Evolutionary conservation across 2,329 filamentous ascomycete species (phyloP).

Genomic region (Neofusicoccum sp.): DNA sequence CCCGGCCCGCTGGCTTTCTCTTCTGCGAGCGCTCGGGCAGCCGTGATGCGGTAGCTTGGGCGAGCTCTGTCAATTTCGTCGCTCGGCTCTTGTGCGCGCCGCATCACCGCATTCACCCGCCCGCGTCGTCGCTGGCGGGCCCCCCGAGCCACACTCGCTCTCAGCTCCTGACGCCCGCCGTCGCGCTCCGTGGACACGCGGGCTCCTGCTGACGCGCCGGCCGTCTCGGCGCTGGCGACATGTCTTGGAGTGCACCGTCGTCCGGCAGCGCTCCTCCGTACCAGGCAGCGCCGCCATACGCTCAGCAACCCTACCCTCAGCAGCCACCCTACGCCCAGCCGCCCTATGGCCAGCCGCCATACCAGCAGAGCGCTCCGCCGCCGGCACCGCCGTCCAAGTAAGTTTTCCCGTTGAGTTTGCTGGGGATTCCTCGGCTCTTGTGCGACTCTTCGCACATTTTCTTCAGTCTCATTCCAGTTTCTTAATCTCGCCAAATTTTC

Average conservation of each 20-base stretch:
- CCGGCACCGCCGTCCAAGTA: constrained; percentile 32
- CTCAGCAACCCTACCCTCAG: constrained; percentile 24
- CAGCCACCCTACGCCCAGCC: constrained; percentile 19
- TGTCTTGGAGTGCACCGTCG: constrained; percentile 38
- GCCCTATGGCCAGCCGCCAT: constrained; percentile 28
- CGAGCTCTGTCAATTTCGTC: constrained; percentile 12
- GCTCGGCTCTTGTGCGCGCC: constrained; percentile 4
- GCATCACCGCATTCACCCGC: background rate
- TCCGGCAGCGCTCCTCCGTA: constrained; percentile 32
- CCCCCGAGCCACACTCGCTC: background rate
- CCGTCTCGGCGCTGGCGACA: constrained; percentile 18
- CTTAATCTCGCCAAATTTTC: constrained; percentile 6
- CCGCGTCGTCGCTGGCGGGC: background rate
- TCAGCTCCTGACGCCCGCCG: background rate
- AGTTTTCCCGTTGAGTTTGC: constrained; percentile 22
- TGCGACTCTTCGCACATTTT: constrained; percentile 5
- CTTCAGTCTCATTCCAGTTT: background rate
- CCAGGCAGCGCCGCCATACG: constrained; percentile 29
- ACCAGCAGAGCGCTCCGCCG: constrained; percentile 27
- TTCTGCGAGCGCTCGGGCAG: background rate
- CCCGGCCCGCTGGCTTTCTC: background rate
- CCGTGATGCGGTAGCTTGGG: constrained; percentile 14
- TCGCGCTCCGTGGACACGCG: background rate
- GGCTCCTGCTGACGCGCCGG: background rate
- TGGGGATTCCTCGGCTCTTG: constrained; percentile 1